Evolutionary conservation across 78 protist species (phyloP), one percentile per base, ranked within the genome.

Genomic region (Isochrysis galbana): DNA sequence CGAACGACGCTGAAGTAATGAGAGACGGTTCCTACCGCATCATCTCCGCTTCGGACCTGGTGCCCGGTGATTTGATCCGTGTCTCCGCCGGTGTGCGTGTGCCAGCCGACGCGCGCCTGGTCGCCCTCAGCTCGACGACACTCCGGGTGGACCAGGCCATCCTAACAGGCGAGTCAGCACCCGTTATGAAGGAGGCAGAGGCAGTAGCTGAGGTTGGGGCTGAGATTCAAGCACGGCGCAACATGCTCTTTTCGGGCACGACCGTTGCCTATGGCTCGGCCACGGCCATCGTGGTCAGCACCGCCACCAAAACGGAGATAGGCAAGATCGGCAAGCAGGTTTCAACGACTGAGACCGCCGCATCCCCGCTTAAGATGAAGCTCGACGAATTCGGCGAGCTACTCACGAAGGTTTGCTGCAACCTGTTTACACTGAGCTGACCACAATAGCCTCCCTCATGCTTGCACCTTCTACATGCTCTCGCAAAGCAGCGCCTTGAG

Each of bases 21-120:
- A 11, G 88, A 1, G 67, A 74, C 25, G 98, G 98, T 34, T 83
- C 69, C 46, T 93, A 84, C 91, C 51, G 38, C n/a, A n/a, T 47
- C 45, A 25, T 96, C 0, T 88, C 87, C 26, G 96, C 98, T 7
- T n/a, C 72, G 29, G 90, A 90, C 22, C 46, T 97, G 26, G 98
- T 97, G 10, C 97, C 97, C 22, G 98, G 98, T 48, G 98, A 97
- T 61, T 91, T 97, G 11, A 83, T 96, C 41, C 94, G 88, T 32
- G 34, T 97, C 44, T 78, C 93, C 36, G 72, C 94, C 72, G 98
- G 98, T 70, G 98, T 95, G 39, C 88, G 96, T 72, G 93, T 96
- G 51, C 97, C 97, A 54, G 98, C 98, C 34, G 98, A 97, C 91
- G 23, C 70, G 19, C 93, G 93, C 22, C 36, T 83, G 61, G 17